Base-by-base conservation (phyloP, 106 monocot species). In the Narthecium ossifragum region DNA sequence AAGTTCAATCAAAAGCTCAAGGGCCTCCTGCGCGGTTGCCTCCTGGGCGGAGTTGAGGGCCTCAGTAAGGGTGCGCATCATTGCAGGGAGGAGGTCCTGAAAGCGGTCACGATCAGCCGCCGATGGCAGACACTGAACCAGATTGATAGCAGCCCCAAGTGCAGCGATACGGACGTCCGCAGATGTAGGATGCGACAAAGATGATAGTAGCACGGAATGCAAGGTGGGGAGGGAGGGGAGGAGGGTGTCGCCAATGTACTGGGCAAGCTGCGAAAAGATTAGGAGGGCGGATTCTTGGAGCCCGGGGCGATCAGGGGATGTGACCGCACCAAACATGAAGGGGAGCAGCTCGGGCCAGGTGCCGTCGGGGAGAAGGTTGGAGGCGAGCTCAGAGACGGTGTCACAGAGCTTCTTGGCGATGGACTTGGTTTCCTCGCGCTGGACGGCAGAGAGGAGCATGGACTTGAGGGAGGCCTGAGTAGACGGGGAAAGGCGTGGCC, bases 341-440 rank as follows among this genome's bases (percentile, higher is more conserved):
- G 98, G 98, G 9, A 99, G 76, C 39, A 99, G 65, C 62, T 99
- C 91, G 1, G 98, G 84, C 98, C 91, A 99, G 8, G 73, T 71
- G 41, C 65, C 31, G 0, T 99, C 98, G 21, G 91, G 91, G 4
- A 99, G 68, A 5, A 99, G 70, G 9, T 49, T 50, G 3, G 87
- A 75, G 1, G 91, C 98, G 31, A 99, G 81, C 62, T 91, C 91
- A 3, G 98, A 81, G 21, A 99, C 69, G 28, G 88, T 75, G 59
- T 88, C 98, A 28, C 91, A 91, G 15, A 99, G 74, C 80, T 99
- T 99, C 75, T 91, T 98, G 9, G 81, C 55, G 32, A 90, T 78
- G 31, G 82, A 74, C 53, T 82, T 88, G 43, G 62, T 26, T 26
- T 77, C 73, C 60, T 86, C 86, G 29, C 71, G 51, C 60, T 77